These are phyloP conservation scores for Iris pallida DNA, from an alignment of 116 monocot genomes.

Conservation along the genomic window DNA sequence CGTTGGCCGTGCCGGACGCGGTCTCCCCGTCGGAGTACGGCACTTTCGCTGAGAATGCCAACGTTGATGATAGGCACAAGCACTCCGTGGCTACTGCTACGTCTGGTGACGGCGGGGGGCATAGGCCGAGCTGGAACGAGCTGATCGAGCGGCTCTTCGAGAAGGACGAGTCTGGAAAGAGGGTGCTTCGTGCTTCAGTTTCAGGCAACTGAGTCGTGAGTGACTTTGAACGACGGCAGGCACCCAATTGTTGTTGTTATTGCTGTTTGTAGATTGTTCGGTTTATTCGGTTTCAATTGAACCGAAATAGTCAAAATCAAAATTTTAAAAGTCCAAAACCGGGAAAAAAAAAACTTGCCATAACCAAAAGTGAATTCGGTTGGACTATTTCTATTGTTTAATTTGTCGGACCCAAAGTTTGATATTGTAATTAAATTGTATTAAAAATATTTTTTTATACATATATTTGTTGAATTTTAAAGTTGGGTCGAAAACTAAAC, in stretches of 20 bases:
- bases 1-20: conserved; percentile 63
- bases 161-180: conserved; percentile 48
- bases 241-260: neutral
- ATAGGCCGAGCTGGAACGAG: conserved; percentile 54
- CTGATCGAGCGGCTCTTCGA: conserved; percentile 55
- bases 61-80: neutral
- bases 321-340: too few species aligned
- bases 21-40: conserved; percentile 52
- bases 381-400: too few species aligned
- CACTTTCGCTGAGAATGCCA: conserved; percentile 40
- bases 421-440: too few species aligned
- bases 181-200: conserved; percentile 23
- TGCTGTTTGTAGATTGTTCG: too few species aligned
- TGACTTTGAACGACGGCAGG: neutral
- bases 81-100: neutral
- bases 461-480: too few species aligned
- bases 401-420: too few species aligned
- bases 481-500: too few species aligned
- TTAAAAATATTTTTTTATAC: too few species aligned
- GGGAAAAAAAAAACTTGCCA: too few species aligned
- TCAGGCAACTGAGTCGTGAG: conserved; percentile 1
- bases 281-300: too few species aligned
- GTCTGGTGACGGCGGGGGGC: conserved; percentile 6
- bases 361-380: too few species aligned
- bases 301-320: too few species aligned